Evolutionary conservation across 1,139 yeast genomes (phyloP), one percentile per base, ranked within the genome.

Genomic region (Sugiyamaella grinbergsii): DNA sequence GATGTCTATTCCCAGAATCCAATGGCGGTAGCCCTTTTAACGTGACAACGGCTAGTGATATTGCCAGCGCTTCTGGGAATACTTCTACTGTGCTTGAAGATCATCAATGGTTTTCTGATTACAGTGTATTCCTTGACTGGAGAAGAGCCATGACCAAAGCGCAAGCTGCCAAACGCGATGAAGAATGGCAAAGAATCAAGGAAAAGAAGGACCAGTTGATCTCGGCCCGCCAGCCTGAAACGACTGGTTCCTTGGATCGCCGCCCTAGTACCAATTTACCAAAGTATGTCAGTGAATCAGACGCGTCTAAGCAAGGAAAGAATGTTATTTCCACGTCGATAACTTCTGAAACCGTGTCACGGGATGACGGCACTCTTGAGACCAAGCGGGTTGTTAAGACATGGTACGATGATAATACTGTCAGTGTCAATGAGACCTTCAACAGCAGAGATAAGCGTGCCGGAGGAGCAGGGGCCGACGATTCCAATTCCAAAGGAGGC

Each of bases 1-100:
- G 90, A 62, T 90, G 97, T 68, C 71, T 90, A 50, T 85, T 90
- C 69, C 95, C 95, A 24, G 44, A 47, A 5, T 51, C 52, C 26
- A 42, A 52, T 33, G 34, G 38, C 5, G 43, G 31, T 6, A 24
- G 43, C n/a, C 45, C 39, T 8, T 18, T 47, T 18, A 55, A 46
- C 22, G 26, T 46, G 11, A 16, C 39, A n/a, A 32, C n/a, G n/a
- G 48, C 52, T 11, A 15, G 20, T 15, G 47, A 33, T 16, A 13
- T 42, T 10, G 29, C n/a, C n/a, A n/a, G n/a, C n/a, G n/a, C 20
- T 22, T 23, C 31, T 13, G 19, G 39, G 5, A 33, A 23, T 11
- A 18, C 31, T 36, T 20, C 34, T 7, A 20, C 52, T 11, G 20
- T 15, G 15, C 22, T 44, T 23, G 55, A 51, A 37, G 51, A 56